Percentiles rank a stretch among this genome's conserved stretches.
phyloP scores from a whole-genome alignment of 495 filamentous ascomycete species.

The Penicillium dipodomyicola region DNA sequence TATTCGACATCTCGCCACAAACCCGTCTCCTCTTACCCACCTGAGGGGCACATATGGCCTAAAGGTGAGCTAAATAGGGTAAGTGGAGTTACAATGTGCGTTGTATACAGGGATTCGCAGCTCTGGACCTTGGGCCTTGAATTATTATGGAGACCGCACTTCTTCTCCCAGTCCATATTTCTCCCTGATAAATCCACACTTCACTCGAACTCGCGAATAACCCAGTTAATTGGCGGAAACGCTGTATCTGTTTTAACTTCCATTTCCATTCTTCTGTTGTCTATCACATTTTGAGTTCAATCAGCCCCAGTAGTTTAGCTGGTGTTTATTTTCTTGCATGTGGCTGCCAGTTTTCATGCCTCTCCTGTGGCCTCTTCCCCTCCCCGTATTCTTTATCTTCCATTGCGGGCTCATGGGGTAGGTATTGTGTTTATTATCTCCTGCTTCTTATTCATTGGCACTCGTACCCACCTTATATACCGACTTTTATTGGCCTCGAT shows the following conservation, averaged over 20 bases:
- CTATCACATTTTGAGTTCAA: conserved; percentile 25
- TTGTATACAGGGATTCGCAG: background rate
- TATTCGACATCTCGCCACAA: conserved; percentile 14
- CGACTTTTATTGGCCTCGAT: background rate
- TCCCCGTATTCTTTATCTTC: conserved; percentile 7
- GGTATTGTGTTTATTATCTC: background rate
- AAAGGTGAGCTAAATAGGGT: background rate
- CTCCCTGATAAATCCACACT: background rate
- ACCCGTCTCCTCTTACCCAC: conserved; percentile 18
- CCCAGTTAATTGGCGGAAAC: conserved; percentile 9
- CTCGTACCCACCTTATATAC: background rate
- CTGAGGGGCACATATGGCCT: conserved; percentile 7
- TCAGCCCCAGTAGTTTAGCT: conserved; percentile 5
- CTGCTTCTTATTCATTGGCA: background rate
- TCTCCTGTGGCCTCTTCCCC: background rate
- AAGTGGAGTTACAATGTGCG: background rate
- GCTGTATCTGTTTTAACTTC: background rate
- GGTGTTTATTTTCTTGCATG: conserved; percentile 2
- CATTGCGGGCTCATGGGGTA: background rate
- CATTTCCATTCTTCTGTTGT: background rate
- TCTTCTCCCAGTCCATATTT: background rate
- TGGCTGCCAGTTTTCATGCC: background rate
- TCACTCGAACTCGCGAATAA: background rate
- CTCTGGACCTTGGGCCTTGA: conserved; percentile 2
- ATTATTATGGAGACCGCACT: conserved; percentile 1